phyloP scores from a whole-genome alignment of 768 basidiomycete genomes.

The Holtermannia corniformis region DNA sequence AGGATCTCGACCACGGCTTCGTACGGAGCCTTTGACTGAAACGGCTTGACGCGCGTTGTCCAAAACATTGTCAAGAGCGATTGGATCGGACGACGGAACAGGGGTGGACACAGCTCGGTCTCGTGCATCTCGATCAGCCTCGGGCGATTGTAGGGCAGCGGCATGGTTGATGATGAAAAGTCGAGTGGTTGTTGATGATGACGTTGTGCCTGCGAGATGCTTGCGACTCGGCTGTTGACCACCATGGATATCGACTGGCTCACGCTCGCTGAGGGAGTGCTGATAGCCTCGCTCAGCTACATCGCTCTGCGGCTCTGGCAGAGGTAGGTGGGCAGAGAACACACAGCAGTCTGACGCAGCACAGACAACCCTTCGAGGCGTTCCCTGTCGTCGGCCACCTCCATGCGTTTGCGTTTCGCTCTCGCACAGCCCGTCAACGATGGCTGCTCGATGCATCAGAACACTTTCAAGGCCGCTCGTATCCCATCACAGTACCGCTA shows the following conservation, averaged over 20 bases:
- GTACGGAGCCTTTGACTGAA: conserved; percentile 26
- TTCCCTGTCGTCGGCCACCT: conserved; percentile 26
- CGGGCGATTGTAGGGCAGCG: conserved; percentile 20
- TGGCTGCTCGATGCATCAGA: conserved; percentile 13
- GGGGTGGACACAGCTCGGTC: conserved; percentile 27
- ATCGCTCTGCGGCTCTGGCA: not conserved
- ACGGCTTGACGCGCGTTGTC: conserved; percentile 19
- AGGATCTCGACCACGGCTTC: conserved; percentile 20
- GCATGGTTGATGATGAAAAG: conserved; percentile 7
- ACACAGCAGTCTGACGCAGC: not conserved
- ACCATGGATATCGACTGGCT: not conserved
- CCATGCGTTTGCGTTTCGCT: conserved; percentile 6
- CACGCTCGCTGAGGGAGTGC: not conserved
- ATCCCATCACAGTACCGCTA: conserved; percentile 10
- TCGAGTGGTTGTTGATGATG: not conserved
- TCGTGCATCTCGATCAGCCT: conserved; percentile 33
- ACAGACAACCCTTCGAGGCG: conserved; percentile 6
- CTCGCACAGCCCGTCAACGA: conserved; percentile 9
- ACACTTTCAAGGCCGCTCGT: conserved; percentile 5
- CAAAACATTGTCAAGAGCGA: conserved; percentile 28
- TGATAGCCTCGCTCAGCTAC: not conserved
- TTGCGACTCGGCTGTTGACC: not conserved
- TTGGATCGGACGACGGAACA: conserved; percentile 24
- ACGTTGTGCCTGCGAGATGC: not conserved
- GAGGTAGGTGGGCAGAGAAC: not conserved